Evolutionary conservation across 768 basidiomycete species (phyloP).

Genomic region (Chalciporus sphaerocephalus): DNA sequence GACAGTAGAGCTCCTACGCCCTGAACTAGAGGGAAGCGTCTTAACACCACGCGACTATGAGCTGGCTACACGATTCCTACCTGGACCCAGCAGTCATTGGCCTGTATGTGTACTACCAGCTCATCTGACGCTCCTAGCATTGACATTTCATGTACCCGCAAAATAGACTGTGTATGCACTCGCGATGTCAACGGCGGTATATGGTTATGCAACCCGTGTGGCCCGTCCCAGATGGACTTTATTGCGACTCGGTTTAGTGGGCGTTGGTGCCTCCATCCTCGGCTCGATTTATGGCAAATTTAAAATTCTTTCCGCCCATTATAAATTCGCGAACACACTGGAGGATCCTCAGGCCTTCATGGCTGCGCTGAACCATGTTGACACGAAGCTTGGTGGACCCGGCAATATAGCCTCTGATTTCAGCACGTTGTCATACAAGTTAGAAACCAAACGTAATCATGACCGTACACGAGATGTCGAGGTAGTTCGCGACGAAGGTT

Average conservation of each 20-base stretch:
- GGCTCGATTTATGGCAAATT: conserved; percentile 35
- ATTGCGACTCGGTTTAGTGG: conserved; percentile 23
- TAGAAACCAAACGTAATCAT: conserved; percentile 5
- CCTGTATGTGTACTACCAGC: conserved; percentile 34
- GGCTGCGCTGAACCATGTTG: conserved; percentile 28
- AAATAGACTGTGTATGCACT: conserved; percentile 20
- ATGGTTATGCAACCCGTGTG: conserved; percentile 23
- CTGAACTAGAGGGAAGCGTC: conserved; percentile 28
- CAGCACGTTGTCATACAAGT: conserved; percentile 18
- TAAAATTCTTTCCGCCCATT: conserved; percentile 27
- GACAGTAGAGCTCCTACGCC: conserved; percentile 28
- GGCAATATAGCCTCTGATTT: conserved; percentile 27
- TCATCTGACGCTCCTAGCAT: not conserved
- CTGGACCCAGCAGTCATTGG: conserved; percentile 43
- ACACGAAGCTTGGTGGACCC: conserved; percentile 29
- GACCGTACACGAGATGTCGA: conserved; percentile 4
- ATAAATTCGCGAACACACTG: conserved; percentile 28
- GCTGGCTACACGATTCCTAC: conserved; percentile 48
- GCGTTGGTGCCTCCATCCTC: conserved; percentile 20
- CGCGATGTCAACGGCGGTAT: conserved; percentile 22
- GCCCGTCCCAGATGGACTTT: conserved; percentile 28
- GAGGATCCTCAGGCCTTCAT: conserved; percentile 31
- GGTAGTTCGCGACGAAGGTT: conserved; percentile 14
- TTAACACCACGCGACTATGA: conserved; percentile 50
- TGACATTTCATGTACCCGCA: conserved; percentile 1